Conservation (phyloP, 2,329 filamentous ascomycete species). For the Chalara sp. region DNA sequence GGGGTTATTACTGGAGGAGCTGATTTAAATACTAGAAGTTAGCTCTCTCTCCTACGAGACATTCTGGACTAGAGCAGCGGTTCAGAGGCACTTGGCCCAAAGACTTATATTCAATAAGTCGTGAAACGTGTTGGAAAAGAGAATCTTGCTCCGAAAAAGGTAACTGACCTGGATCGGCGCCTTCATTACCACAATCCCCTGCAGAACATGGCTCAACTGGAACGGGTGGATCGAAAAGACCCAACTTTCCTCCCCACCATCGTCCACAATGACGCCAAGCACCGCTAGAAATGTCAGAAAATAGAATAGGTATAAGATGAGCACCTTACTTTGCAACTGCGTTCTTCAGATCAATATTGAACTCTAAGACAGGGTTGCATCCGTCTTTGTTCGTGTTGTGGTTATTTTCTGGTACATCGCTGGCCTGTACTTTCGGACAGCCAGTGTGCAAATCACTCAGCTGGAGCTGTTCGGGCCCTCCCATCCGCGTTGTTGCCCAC, state of each 20-base stretch:
- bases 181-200: too few species aligned
- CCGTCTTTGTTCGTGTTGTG: constrained; percentile 3
- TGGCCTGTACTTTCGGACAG: constrained; percentile 2
- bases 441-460: constrained; percentile 16
- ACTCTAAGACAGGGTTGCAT: constrained; percentile 12
- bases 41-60: too few species aligned
- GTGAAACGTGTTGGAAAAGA: too few species aligned
- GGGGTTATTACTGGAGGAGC: too few species aligned
- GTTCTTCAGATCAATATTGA: constrained; percentile 17
- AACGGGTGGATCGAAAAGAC: constrained; percentile 33
- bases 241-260: constrained; percentile 18
- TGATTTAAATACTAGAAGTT: too few species aligned
- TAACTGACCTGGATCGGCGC: too few species aligned
- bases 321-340: neutral
- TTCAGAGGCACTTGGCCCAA: too few species aligned
- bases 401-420: neutral
- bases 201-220: constrained; percentile 16
- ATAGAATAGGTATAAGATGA: neutral
- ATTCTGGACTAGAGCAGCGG: too few species aligned
- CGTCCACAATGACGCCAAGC: neutral
- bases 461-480: constrained; percentile 25
- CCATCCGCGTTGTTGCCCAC: constrained; percentile 8
- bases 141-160: too few species aligned
- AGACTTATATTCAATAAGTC: too few species aligned
- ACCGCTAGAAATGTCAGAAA: neutral